Conservation (phyloP, 495 filamentous ascomycete genomes). For the Pyrenopolyporus hunteri region DNA sequence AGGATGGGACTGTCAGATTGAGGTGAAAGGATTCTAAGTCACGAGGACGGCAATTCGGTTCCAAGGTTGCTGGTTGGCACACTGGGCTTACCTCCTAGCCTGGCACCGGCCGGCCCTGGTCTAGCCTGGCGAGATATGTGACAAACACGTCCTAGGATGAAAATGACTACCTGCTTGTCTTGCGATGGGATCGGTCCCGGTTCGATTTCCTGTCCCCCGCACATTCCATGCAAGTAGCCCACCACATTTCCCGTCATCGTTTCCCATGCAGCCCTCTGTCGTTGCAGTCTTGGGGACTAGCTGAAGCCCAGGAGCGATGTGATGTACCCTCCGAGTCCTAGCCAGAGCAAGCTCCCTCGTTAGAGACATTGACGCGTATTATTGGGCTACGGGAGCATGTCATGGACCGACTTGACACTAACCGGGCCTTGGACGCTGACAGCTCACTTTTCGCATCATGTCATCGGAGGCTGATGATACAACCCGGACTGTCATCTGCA, state of each 20-base stretch:
- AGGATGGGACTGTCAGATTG: slow-evolving; percentile 32
- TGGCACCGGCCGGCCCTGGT: slow-evolving; percentile 4
- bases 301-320: slow-evolving; percentile 6
- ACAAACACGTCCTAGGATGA: slow-evolving; percentile 8
- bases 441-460: slow-evolving; percentile 35
- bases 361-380: slow-evolving; percentile 32
- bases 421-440: slow-evolving; percentile 25
- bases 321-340: not conserved
- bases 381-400: slow-evolving; percentile 23
- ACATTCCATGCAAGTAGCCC: slow-evolving; percentile 43
- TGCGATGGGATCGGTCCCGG: slow-evolving; percentile 40
- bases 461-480: slow-evolving; percentile 40
- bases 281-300: slow-evolving; percentile 12
- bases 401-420: slow-evolving; percentile 18
- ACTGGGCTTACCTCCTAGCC: slow-evolving; percentile 12
- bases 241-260: slow-evolving; percentile 40
- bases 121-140: slow-evolving; percentile 23
- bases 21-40: slow-evolving; percentile 35
- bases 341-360: slow-evolving; percentile 17
- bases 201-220: slow-evolving; percentile 44
- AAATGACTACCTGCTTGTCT: slow-evolving; percentile 31
- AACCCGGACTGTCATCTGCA: slow-evolving; percentile 38
- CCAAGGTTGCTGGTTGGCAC: slow-evolving; percentile 32
- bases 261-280: slow-evolving; percentile 40
- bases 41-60: slow-evolving; percentile 32